Percentiles rank a stretch among this genome's conserved stretches.
phyloP scores from a whole-genome alignment of 108 stramenopile species.

The Stephanodiscus triporus region DNA sequence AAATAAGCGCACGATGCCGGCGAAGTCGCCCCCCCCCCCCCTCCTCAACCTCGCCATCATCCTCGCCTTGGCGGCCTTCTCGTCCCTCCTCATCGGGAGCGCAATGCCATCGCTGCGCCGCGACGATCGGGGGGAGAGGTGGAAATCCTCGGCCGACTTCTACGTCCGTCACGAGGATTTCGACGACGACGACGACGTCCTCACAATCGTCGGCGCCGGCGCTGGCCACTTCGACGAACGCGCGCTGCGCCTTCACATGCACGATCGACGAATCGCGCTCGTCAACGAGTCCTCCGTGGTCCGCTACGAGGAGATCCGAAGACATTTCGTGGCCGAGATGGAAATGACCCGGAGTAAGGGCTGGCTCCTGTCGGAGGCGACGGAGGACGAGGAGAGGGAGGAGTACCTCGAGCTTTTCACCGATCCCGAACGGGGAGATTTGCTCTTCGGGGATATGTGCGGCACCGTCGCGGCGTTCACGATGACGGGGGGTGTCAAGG shows the following conservation, averaged over 20 bases:
- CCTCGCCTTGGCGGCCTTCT: too few species aligned
- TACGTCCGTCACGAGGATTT: too few species aligned
- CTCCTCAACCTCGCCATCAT: too few species aligned
- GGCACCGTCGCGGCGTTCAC: neutral
- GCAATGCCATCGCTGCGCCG: too few species aligned
- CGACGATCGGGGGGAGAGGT: too few species aligned
- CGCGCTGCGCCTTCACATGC: slow-evolving; percentile 14
- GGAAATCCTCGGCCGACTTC: too few species aligned
- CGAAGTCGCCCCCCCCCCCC: too few species aligned
- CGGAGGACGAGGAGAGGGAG: neutral
- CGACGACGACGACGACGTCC: too few species aligned
- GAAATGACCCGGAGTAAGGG: neutral
- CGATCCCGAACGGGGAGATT: neutral
- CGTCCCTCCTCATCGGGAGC: too few species aligned
- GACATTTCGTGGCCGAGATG: too few species aligned
- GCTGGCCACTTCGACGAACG: slow-evolving; percentile 7
- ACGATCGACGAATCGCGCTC: slow-evolving; percentile 8
- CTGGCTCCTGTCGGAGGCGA: neutral
- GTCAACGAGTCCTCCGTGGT: slow-evolving; percentile 18
- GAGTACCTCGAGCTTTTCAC: neutral
- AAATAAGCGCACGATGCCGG: too few species aligned
- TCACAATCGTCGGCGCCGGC: too few species aligned
- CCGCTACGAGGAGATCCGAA: neutral
- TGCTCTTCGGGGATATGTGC: slow-evolving; percentile 2
- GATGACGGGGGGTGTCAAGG: slow-evolving; percentile 14